These are phyloP conservation scores for Yarrowia yakushimensis DNA, from an alignment of 805 yeast genomes.

Conservation along the genomic window DNA sequence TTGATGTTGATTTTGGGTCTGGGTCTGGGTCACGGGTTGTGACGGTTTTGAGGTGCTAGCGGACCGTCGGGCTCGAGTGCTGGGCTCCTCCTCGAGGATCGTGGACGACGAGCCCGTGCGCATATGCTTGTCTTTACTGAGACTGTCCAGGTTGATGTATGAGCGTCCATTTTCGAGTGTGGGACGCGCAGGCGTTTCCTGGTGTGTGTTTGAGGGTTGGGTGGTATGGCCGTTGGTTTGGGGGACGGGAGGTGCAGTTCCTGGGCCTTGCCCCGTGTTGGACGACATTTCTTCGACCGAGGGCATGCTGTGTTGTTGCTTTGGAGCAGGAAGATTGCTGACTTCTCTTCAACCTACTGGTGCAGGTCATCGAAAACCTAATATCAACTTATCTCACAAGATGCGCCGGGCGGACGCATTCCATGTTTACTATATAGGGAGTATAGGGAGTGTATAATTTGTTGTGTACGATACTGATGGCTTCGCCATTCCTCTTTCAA, in stretches of 20 bases:
- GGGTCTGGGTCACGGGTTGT: background rate
- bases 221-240: conserved; percentile 1
- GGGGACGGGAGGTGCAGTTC: background rate
- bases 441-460: no score
- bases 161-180: conserved; percentile 22
- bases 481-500: no score
- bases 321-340: conserved; percentile 13
- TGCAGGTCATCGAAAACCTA: background rate
- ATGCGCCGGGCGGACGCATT: background rate
- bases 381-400: background rate
- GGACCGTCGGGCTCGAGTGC: conserved; percentile 13
- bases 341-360: conserved; percentile 17
- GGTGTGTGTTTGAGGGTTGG: background rate
- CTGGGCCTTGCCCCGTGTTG: conserved; percentile 2
- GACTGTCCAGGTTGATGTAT: conserved; percentile 21
- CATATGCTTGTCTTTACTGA: conserved; percentile 19
- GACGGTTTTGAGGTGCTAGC: conserved; percentile 6
- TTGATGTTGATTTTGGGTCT: background rate
- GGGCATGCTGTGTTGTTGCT: conserved; percentile 14
- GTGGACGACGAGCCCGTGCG: conserved; percentile 5
- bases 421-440: background rate
- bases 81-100: background rate
- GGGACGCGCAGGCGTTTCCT: background rate
- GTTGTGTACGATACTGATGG: no score
- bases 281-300: conserved; percentile 18